Evolutionary conservation across 2,329 filamentous ascomycete species (phyloP).

Genomic region (Myriosclerotinia duriaeana): DNA sequence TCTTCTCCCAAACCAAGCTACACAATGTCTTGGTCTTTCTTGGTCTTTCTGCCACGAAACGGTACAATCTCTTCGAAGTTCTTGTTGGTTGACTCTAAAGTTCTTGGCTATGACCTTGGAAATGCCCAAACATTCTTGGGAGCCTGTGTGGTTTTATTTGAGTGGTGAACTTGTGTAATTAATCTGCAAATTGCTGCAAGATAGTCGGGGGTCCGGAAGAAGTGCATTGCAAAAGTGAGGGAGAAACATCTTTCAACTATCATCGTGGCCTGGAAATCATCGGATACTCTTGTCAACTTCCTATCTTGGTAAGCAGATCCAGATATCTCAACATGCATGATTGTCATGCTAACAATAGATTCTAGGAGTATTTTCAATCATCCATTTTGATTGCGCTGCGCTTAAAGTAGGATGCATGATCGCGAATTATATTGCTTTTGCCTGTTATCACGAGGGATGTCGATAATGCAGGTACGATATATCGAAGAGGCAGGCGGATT

Average conservation of each 20-base stretch:
- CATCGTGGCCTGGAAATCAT: not conserved
- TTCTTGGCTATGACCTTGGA: not conserved
- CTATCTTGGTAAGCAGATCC: not conserved
- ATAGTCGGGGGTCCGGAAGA: not conserved
- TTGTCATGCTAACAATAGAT: not conserved
- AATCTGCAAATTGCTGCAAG: not conserved
- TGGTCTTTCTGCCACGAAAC: conserved; percentile 4
- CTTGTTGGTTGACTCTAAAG: not conserved
- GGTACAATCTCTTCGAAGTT: not conserved
- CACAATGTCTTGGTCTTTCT: conserved; percentile 14
- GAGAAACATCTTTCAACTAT: not conserved
- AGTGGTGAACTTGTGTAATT: not conserved
- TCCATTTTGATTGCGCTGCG: not conserved
- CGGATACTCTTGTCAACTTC: not conserved
- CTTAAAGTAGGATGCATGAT: not conserved
- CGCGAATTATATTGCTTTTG: not conserved
- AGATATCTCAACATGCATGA: not conserved
- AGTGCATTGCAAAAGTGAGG: not conserved
- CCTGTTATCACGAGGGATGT: not conserved
- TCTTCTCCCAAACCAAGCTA: conserved; percentile 3
- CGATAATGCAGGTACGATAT: too few relatives aligned
- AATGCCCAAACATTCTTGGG: not conserved
- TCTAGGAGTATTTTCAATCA: not conserved
- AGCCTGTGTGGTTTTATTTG: not conserved
- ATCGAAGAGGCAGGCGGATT: too few relatives aligned